Evolutionary conservation across 805 yeast species (phyloP).

Genomic region (Lipomyces anomalus): DNA sequence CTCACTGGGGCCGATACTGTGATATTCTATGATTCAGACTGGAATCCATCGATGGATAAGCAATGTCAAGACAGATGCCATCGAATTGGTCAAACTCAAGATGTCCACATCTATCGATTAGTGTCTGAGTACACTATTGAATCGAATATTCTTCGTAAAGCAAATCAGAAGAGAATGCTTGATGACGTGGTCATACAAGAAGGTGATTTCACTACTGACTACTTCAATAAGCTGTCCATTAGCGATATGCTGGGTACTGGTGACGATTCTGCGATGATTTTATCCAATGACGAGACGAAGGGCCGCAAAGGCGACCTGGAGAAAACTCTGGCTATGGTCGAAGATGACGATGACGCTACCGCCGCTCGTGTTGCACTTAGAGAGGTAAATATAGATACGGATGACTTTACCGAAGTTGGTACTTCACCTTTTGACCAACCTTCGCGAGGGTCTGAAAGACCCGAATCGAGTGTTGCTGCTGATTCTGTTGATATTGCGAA

Average conservation of each 20-base stretch:
- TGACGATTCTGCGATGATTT: slow-evolving; percentile 25
- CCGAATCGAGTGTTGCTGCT: too few species aligned
- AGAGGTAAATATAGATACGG: slow-evolving; percentile 77
- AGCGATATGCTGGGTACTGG: slow-evolving; percentile 69
- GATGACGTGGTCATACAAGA: slow-evolving; percentile 95
- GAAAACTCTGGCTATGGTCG: slow-evolving; percentile 79
- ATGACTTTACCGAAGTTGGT: slow-evolving; percentile 62
- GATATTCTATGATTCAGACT: slow-evolving; percentile 94
- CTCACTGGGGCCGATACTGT: slow-evolving; percentile 98
- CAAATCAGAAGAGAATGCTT: slow-evolving; percentile 87
- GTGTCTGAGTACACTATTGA: slow-evolving; percentile 96
- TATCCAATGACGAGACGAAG: slow-evolving; percentile 26
- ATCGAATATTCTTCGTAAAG: slow-evolving; percentile 86
- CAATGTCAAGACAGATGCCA: slow-evolving; percentile 99
- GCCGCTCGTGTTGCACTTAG: slow-evolving; percentile 88
- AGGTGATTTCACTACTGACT: slow-evolving; percentile 97
- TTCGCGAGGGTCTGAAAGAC: too few species aligned
- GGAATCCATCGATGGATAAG: slow-evolving; percentile 99
- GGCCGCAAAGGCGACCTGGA: slow-evolving; percentile 38
- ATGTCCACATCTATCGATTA: slow-evolving; percentile 93
- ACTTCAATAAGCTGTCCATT: slow-evolving; percentile 80
- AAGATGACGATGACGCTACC: slow-evolving; percentile 68
- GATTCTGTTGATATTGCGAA: too few species aligned
- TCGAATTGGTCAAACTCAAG: slow-evolving; percentile 96
- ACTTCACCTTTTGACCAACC: too few species aligned